Conservation (phyloP, 345 rosid species). For the Eucalyptus tenuipes region DNA sequence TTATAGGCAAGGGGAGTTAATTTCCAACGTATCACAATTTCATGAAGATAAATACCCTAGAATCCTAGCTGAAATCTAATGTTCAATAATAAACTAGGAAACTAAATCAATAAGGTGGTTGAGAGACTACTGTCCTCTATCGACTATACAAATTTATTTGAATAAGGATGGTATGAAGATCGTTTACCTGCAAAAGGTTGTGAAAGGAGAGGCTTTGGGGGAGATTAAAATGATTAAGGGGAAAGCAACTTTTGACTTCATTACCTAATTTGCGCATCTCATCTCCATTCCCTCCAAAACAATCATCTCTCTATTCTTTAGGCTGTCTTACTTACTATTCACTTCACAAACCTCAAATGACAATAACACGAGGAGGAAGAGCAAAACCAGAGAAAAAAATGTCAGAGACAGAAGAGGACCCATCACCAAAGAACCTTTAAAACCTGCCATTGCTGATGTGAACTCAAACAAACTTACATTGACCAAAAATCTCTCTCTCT, state of each 20-base stretch:
- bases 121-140: neutral
- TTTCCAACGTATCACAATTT: neutral
- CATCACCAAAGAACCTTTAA: neutral
- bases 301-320: neutral
- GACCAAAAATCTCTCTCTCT: neutral
- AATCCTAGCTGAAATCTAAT: neutral
- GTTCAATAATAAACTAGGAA: neutral
- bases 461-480: neutral
- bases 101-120: neutral
- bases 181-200: neutral
- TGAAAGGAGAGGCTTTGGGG: neutral
- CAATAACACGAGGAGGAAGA: neutral
- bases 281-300: neutral
- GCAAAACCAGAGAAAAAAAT: neutral
- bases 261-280: neutral
- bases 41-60: neutral
- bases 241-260: neutral
- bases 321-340: neutral
- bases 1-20: neutral
- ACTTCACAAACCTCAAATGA: neutral
- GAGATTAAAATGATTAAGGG: neutral
- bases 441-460: neutral
- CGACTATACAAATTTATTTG: neutral
- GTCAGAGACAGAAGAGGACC: neutral
- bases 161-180: neutral